phyloP scores from a whole-genome alignment of 352 stramenopile genomes.

The Thraustotheca clavata region DNA sequence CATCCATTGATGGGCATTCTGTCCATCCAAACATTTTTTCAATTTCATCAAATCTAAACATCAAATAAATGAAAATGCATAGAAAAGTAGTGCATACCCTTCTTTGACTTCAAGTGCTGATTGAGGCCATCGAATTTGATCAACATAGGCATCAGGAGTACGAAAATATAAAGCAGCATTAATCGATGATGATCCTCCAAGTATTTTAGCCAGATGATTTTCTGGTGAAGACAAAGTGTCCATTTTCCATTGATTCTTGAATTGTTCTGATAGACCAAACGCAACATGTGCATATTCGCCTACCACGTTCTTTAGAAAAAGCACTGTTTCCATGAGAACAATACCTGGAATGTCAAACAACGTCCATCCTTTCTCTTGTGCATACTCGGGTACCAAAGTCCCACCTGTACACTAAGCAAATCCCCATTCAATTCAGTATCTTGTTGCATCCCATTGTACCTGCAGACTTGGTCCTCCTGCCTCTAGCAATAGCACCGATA shows the following conservation, averaged over 20 bases:
- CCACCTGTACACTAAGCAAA: constrained; percentile 31
- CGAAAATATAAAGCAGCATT: constrained; percentile 83
- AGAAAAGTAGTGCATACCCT: background rate
- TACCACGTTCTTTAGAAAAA: background rate
- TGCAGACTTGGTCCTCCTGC: constrained; percentile 37
- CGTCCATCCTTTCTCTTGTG: constrained; percentile 32
- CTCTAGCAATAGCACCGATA: constrained; percentile 54
- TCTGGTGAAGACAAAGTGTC: constrained; percentile 38
- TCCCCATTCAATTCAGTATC: too few species aligned
- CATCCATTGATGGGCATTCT: constrained; percentile 38
- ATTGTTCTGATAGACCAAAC: background rate
- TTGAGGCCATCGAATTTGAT: constrained; percentile 41
- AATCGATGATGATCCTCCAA: constrained; percentile 77
- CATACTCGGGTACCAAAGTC: constrained; percentile 38
- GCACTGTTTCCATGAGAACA: background rate
- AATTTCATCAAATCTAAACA: constrained; percentile 45
- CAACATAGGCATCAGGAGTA: constrained; percentile 38
- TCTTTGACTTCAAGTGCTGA: constrained; percentile 43
- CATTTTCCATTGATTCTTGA: constrained; percentile 32
- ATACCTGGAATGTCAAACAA: constrained; percentile 56
- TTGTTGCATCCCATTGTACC: too few species aligned
- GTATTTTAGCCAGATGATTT: constrained; percentile 61
- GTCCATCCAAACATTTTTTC: constrained; percentile 42
- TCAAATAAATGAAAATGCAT: background rate
- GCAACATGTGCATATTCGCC: constrained; percentile 41